Conservation (phyloP, 2,329 filamentous ascomycete genomes). For the Colletotrichum sp. region DNA sequence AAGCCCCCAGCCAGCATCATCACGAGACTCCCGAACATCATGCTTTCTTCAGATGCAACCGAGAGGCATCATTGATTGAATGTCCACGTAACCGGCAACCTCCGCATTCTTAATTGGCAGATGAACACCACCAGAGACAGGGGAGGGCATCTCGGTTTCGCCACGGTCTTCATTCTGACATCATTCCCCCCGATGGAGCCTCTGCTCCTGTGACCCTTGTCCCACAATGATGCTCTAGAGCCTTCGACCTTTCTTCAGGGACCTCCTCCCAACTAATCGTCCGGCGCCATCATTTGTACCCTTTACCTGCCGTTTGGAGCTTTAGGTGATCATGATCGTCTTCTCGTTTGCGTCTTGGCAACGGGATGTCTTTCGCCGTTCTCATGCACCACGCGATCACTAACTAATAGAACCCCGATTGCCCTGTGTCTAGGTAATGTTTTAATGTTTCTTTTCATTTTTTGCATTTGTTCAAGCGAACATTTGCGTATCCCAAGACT, state of each 20-base stretch:
- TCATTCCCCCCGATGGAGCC: slow-evolving; percentile 1
- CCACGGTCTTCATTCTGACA: slow-evolving; percentile 18
- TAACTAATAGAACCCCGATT: not conserved
- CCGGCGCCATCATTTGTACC: not conserved
- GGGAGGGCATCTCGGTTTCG: not conserved
- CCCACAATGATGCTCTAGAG: not conserved
- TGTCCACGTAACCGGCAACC: not conserved
- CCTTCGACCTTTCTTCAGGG: not conserved
- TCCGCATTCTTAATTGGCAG: not conserved
- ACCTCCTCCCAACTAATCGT: not conserved
- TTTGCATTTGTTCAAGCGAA: not conserved
- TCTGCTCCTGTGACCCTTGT: not conserved
- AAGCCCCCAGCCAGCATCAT: not conserved
- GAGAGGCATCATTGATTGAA: not conserved
- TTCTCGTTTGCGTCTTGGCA: not conserved
- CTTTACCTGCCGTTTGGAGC: not conserved
- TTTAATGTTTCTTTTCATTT: not conserved
- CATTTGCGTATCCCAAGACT: not conserved
- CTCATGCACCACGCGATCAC: not conserved
- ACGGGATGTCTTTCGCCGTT: not conserved
- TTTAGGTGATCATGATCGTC: not conserved
- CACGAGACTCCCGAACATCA: not conserved
- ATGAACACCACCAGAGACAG: not conserved
- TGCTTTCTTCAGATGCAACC: not conserved
- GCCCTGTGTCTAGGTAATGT: not conserved